Conservation (phyloP, 441 rosid species). For the Gossypium gossypioides region DNA sequence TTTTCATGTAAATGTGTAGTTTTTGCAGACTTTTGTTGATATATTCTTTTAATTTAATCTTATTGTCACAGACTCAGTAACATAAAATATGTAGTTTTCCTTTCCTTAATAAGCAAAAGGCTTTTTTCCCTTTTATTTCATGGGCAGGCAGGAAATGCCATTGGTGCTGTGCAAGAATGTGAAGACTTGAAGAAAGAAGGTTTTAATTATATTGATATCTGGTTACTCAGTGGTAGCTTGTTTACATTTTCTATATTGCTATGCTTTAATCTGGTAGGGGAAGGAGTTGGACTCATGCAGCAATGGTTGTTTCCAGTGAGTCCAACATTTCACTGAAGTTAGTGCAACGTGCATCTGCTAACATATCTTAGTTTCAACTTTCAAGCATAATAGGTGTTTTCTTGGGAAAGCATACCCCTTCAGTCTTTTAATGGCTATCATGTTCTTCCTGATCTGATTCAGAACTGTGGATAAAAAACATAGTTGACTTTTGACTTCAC, state of each 20-base stretch:
- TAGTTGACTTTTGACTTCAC: neutral
- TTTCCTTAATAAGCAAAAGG: slow-evolving; percentile 15
- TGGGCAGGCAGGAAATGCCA: slow-evolving; percentile 61
- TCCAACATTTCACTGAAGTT: neutral
- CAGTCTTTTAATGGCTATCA: neutral
- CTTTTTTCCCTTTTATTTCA: slow-evolving; percentile 1
- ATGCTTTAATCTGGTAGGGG: neutral
- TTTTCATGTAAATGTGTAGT: neutral
- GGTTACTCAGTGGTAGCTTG: slow-evolving; percentile 1
- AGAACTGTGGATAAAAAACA: neutral
- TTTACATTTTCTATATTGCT: slow-evolving; percentile 8
- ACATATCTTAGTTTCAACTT: neutral
- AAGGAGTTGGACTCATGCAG: neutral
- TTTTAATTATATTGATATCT: slow-evolving; percentile 13
- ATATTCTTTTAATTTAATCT: neutral
- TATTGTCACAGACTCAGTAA: neutral
- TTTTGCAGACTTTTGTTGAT: slow-evolving; percentile 15
- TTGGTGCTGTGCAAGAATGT: slow-evolving; percentile 67
- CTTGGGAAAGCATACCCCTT: neutral
- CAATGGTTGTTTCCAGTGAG: neutral
- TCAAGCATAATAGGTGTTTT: neutral
- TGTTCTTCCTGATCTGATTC: neutral
- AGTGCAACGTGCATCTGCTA: neutral
- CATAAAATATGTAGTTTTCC: slow-evolving; percentile 4
- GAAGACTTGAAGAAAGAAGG: slow-evolving; percentile 58